Conservation (phyloP, 1,139 yeast species). For the Komagataea norvegica region DNA sequence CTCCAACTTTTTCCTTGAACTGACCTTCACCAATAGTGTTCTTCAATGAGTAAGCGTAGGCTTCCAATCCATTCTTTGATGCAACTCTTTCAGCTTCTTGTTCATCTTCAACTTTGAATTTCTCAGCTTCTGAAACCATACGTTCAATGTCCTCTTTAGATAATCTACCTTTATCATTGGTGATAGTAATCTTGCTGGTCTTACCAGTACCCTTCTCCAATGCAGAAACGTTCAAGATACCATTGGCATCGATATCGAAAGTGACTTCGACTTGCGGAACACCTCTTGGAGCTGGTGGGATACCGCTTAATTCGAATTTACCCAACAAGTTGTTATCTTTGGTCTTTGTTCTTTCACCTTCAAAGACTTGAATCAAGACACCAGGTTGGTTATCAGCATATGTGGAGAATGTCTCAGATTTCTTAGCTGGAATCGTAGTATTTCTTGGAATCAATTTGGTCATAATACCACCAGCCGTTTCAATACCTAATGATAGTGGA, state of each 20-base stretch:
- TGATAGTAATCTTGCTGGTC: conserved; percentile 70
- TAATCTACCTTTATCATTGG: conserved; percentile 92
- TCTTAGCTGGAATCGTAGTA: conserved; percentile 94
- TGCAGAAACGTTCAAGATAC: conserved; percentile 92
- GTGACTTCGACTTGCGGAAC: conserved; percentile 97
- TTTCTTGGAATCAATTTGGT: conserved; percentile 95
- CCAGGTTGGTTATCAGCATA: conserved; percentile 98
- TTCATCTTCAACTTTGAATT: conserved; percentile 76
- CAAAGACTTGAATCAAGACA: conserved; percentile 91
- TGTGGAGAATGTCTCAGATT: conserved; percentile 94
- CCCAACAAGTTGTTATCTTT: conserved; percentile 94
- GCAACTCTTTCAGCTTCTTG: conserved; percentile 71
- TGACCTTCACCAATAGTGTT: conserved; percentile 60
- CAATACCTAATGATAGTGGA: conserved; percentile 94
- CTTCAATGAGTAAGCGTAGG: conserved; percentile 77
- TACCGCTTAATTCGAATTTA: conserved; percentile 91
- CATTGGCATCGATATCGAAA: conserved; percentile 93
- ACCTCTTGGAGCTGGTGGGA: conserved; percentile 99
- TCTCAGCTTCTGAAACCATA: conserved; percentile 88
- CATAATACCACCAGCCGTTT: conserved; percentile 98
- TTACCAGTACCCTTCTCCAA: conserved; percentile 92
- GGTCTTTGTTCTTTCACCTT: conserved; percentile 96
- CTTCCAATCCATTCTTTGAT: conserved; percentile 80
- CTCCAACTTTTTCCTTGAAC: conserved; percentile 73
- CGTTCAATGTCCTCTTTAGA: conserved; percentile 90